Base-by-base conservation (phyloP, 805 yeast genomes). In the Hanseniaspora meyeri region DNA sequence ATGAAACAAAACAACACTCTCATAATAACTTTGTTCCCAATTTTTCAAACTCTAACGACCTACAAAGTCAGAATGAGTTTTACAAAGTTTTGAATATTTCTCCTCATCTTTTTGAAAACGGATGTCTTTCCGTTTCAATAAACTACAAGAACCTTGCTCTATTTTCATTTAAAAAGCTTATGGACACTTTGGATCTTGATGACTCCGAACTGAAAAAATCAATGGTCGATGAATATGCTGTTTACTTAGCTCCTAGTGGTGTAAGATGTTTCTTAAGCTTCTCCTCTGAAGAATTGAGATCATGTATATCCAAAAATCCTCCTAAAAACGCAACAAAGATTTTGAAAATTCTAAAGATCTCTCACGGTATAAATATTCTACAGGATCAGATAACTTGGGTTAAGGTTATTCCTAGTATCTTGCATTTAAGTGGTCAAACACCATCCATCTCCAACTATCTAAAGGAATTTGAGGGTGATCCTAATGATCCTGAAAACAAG, bases 351-450 rank as follows among this genome's bases (percentile, higher is more conserved):
- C 58, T 78, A 9, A 60, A 65, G 6, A 66, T 68, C 1, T 66
- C 73, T 2, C 77, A 76, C 62, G 71, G 71, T 2, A 64, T 69
- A 27, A 60, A 66, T 36, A 53, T 68, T 17, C 17, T 55, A 11
- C 53, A 51, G 14, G 62, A 65, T 31, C 66, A 68, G 20, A 61
- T 73, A 17, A 67, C 71, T 43, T 85, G 91, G 93, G 74, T 85
- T 16, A 83, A 78, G 63, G 66, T 85, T 14, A 74, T 82, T 3
- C 93, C 93, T 2, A 80, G 83, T 60, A 65, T 84, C 51, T 77
- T 76, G 58, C 89, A 83, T 64, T 71, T 84, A 60, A 83, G 82
- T 65, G 85, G 84, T 24, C 76, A 80, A 60, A 80, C 90, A 0
- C 82, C 89, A 0, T 73, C 73, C 11, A 75, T 85, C 2, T 72